Conservation (phyloP, 2,329 filamentous ascomycete species). For the Trichoderma afroharzianum region DNA sequence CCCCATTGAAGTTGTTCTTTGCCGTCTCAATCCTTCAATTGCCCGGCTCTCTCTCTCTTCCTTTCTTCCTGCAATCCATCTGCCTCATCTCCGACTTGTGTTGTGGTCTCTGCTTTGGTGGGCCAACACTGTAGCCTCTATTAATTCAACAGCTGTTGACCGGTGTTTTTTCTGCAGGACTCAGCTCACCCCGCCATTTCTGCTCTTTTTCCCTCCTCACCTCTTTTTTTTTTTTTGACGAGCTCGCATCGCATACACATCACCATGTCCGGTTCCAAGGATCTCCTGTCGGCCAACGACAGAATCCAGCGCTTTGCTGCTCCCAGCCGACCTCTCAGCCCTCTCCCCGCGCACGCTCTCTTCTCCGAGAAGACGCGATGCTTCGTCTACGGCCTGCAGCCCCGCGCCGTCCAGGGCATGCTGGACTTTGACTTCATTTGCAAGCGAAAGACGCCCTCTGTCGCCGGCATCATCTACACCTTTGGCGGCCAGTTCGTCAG, state of each 20-base stretch:
- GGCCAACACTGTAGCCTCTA: conserved; percentile 3
- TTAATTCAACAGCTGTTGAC: conserved; percentile 22
- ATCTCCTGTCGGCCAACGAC: conserved; percentile 78
- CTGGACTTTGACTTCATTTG: conserved; percentile 99
- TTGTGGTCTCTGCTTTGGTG: conserved; percentile 8
- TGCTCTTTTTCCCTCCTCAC: conserved; percentile 26
- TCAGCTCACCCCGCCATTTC: conserved; percentile 9
- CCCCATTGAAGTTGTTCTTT: conserved; percentile 15
- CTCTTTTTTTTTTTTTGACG: conserved; percentile 8
- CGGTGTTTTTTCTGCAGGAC: conserved; percentile 22
- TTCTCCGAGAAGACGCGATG: conserved; percentile 99
- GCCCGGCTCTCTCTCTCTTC: conserved; percentile 3
- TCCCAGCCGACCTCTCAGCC: conserved; percentile 87
- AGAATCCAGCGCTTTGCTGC: conserved; percentile 96
- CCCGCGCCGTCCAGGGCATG: conserved; percentile 86
- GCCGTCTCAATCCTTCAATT: conserved; percentile 17
- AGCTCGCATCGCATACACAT: conserved; percentile 19
- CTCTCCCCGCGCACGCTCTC: conserved; percentile 80
- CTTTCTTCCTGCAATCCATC: conserved; percentile 8
- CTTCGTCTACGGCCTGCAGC: conserved; percentile 99
- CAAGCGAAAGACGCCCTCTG: conserved; percentile 94
- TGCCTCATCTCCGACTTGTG: neutral
- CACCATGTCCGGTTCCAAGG: conserved; percentile 53
- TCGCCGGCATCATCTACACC: conserved; percentile 99
- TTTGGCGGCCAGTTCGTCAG: conserved; percentile 99